Conservation (phyloP, 441 rosid genomes). For the Eruca vesicaria region DNA sequence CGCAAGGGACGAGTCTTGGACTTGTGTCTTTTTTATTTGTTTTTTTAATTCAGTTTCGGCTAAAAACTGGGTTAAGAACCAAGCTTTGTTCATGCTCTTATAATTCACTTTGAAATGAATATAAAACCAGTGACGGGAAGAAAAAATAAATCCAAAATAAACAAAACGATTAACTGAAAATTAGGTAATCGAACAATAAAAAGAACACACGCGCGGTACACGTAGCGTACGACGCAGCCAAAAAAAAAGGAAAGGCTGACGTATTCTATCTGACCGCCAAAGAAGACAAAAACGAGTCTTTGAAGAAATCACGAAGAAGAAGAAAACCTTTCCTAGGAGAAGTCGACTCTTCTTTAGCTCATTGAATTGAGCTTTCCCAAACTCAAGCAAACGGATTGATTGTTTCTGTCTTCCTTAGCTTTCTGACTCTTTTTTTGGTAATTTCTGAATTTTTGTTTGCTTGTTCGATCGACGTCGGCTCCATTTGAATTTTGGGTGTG, state of each 20-base stretch:
- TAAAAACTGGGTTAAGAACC: too few relatives aligned
- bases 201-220: not conserved
- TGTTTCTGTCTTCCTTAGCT: not conserved
- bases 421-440: not conserved
- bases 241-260: not conserved
- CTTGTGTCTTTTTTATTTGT: too few relatives aligned
- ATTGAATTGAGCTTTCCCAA: not conserved
- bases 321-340: not conserved
- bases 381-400: not conserved
- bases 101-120: too few relatives aligned
- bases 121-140: too few relatives aligned
- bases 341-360: not conserved
- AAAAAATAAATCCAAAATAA: too few relatives aligned
- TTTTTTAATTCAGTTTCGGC: too few relatives aligned
- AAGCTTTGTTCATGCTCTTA: too few relatives aligned
- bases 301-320: slow-evolving; percentile 4
- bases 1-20: too few relatives aligned
- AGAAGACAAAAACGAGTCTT: slow-evolving; percentile 18
- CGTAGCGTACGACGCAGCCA: slow-evolving; percentile 9
- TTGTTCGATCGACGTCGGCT: not conserved
- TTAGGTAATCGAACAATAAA: not conserved
- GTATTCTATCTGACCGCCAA: slow-evolving; percentile 28
- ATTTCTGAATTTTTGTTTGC: not conserved
- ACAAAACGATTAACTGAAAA: too few relatives aligned
- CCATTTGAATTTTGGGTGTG: not conserved